Conservation (phyloP, 23 red algal species). For the Agarophyton chilense region DNA sequence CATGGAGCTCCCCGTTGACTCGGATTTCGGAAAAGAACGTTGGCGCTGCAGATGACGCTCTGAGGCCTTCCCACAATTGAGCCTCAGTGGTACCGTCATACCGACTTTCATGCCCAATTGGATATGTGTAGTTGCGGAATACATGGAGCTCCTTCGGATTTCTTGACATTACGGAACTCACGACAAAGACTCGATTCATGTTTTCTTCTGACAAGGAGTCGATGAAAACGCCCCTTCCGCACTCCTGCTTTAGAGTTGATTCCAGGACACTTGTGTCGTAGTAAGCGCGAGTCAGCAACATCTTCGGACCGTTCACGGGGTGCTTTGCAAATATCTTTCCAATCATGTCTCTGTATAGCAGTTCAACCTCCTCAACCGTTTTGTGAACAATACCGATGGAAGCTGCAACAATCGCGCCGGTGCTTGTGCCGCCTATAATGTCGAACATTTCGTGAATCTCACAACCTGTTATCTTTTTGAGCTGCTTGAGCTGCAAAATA, state of each 20-base stretch:
- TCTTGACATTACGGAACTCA: constrained; percentile 87
- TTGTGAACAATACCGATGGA: constrained; percentile 79
- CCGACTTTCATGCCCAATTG: constrained; percentile 79
- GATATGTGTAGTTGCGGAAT: constrained; percentile 95
- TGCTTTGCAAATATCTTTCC: constrained; percentile 94
- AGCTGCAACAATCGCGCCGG: constrained; percentile 94
- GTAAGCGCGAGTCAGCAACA: constrained; percentile 89
- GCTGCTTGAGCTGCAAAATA: constrained; percentile 57
- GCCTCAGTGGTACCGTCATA: constrained; percentile 89
- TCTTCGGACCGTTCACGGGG: constrained; percentile 87
- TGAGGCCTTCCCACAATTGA: constrained; percentile 85
- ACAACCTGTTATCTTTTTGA: constrained; percentile 85
- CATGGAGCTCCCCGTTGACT: constrained; percentile 90
- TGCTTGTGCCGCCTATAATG: constrained; percentile 94
- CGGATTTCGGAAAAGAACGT: constrained; percentile 95
- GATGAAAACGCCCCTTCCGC: constrained; percentile 78
- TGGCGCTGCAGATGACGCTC: constrained; percentile 91
- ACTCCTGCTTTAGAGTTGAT: constrained; percentile 84
- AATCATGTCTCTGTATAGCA: constrained; percentile 94
- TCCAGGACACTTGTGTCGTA: constrained; percentile 94
- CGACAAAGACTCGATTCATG: constrained; percentile 94
- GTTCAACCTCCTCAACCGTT: constrained; percentile 93
- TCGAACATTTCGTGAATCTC: constrained; percentile 97
- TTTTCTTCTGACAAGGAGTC: constrained; percentile 84
- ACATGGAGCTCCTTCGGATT: constrained; percentile 86